Base-by-base conservation (phyloP, 495 filamentous ascomycete genomes). In the Lophium mytilinum region DNA sequence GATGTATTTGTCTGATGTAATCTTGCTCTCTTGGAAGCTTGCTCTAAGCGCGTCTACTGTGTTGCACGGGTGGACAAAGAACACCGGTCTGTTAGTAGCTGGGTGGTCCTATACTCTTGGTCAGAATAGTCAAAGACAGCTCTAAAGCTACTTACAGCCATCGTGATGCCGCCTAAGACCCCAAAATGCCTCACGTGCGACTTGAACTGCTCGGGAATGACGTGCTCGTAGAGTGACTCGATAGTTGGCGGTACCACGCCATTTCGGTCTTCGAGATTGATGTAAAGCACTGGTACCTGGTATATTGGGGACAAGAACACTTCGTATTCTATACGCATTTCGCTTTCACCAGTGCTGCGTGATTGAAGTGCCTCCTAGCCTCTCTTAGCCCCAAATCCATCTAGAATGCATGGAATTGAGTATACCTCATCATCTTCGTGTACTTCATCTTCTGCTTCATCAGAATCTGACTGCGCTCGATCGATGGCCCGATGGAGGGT, bases 21-120 rank as follows among this genome's bases (percentile, higher is more conserved):
- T 30, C 4, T 57, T 46, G 10, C 15, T 40, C n/a, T 53, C 30
- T 1, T 34, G 17, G 5, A 40, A 9, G 34, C 56, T 56, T 8
- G 46, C 56, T 24, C 45, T 48, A 6, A 67, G 43, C 10, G 62
- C 61, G 4, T 30, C 41, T 11, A 54, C 61, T 10, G 64, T 67
- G 39, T 61, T 59, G 34, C 64, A 67, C 12, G 64, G 64, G 55
- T 67, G 64, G 12, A 67, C 50, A 46, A 67, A 67, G 53, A 61
- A 61, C 1, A 55, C 58, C 5, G 64, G 64, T 6, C 18, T 4
- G 18, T 58, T 58, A 7, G 48, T 55, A 8, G 54, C 11, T 42
- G 64, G 64, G 54, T 67, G 64, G 40, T 67, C 62, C 64, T 67
- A 21, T 14, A 30, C 37, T 24, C 5, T 6, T 4, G n/a, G 49